phyloP scores from a whole-genome alignment of 331 rosid genomes.

The Quercus tomentella region DNA sequence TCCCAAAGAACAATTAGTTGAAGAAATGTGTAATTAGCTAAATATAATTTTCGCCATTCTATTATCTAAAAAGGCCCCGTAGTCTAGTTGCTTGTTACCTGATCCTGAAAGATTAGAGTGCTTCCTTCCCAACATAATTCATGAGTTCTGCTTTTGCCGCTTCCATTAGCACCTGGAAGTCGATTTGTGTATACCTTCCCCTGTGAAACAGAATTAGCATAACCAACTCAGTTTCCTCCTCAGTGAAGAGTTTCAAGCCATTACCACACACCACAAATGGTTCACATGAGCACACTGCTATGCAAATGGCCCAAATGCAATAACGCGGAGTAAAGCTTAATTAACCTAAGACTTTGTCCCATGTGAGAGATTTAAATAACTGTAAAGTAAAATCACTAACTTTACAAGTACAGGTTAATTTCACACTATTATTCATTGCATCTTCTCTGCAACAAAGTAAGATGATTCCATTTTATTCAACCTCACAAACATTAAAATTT shows the following conservation, averaged over 20 bases:
- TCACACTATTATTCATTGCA: not conserved
- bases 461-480: not conserved
- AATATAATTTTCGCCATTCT: not conserved
- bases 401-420: not conserved
- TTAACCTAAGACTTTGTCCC: not conserved
- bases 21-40: not conserved
- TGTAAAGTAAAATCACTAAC: not conserved
- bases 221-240: constrained; percentile 9
- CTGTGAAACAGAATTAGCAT: constrained; percentile 45
- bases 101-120: constrained; percentile 16
- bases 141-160: constrained; percentile 74
- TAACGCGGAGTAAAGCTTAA: not conserved
- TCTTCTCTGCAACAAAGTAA: not conserved
- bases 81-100: not conserved
- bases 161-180: constrained; percentile 71
- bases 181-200: constrained; percentile 73
- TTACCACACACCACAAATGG: not conserved
- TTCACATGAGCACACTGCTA: not conserved
- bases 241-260: not conserved
- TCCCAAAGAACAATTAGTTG: not conserved
- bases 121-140: constrained; percentile 51
- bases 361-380: not conserved
- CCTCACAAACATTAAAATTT: not conserved
- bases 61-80: constrained; percentile 2
- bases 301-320: not conserved